Conservation (phyloP, 768 basidiomycete species). For the Amanita jacksonii region DNA sequence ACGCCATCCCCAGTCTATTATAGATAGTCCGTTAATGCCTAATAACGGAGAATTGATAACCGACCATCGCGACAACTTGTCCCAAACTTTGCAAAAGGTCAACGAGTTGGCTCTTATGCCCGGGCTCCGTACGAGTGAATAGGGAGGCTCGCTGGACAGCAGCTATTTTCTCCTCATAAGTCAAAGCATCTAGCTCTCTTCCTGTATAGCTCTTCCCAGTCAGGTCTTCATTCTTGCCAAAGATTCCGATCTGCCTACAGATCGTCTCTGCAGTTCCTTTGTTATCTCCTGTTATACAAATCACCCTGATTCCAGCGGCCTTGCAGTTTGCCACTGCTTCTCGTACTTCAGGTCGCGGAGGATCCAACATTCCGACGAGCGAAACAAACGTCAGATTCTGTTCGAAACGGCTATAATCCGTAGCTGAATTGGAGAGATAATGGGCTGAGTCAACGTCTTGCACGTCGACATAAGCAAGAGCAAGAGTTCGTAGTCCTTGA, state of each 20-base stretch:
- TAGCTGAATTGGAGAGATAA: constrained; percentile 70
- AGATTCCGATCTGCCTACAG: constrained; percentile 92
- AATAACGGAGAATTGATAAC: constrained; percentile 9
- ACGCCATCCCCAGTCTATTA: constrained; percentile 90
- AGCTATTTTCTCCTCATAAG: constrained; percentile 67
- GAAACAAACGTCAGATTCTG: constrained; percentile 90
- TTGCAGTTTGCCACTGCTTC: constrained; percentile 82
- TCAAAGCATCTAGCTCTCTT: constrained; percentile 77
- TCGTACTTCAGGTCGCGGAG: constrained; percentile 89
- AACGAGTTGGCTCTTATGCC: constrained; percentile 91
- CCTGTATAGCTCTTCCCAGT: constrained; percentile 96
- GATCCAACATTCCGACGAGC: constrained; percentile 95
- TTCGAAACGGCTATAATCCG: constrained; percentile 87
- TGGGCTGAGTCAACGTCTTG: constrained; percentile 68
- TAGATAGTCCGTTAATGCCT: neutral
- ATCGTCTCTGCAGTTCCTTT: constrained; percentile 97
- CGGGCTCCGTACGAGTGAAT: constrained; percentile 91
- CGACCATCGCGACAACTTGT: constrained; percentile 91
- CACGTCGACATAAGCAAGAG: constrained; percentile 78
- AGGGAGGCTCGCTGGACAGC: constrained; percentile 85
- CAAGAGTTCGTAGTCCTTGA: constrained; percentile 83
- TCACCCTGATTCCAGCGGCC: constrained; percentile 89
- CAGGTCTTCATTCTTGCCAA: constrained; percentile 76
- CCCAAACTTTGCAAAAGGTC: constrained; percentile 88
- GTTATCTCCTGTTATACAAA: constrained; percentile 98